Conservation (phyloP, 176 grass and related monocot genomes). For the Oryza punctata region DNA sequence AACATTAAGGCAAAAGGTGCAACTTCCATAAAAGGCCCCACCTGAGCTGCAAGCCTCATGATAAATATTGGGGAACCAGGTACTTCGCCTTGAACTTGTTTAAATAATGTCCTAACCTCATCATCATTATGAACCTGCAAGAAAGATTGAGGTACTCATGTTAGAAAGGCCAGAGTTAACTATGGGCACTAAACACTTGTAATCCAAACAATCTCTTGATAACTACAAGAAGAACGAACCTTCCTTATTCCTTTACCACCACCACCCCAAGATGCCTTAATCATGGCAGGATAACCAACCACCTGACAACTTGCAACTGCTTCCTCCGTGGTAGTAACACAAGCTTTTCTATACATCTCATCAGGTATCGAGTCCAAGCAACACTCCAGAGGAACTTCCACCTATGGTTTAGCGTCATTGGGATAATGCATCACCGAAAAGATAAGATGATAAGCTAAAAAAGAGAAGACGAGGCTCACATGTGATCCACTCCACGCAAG, state of each 20-base stretch:
- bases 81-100: constrained; percentile 99
- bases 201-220: constrained; percentile 28
- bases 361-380: constrained; percentile 79
- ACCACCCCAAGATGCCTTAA: constrained; percentile 98
- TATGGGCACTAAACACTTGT: constrained; percentile 29
- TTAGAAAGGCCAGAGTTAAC: constrained; percentile 21
- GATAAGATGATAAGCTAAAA: constrained; percentile 21
- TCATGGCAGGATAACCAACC: constrained; percentile 97
- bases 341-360: constrained; percentile 92
- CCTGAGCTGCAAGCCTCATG: constrained; percentile 97
- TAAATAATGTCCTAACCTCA: constrained; percentile 89
- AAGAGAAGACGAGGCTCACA: constrained; percentile 53
- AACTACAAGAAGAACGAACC: constrained; percentile 48
- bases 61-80: constrained; percentile 98
- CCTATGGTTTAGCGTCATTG: constrained; percentile 45
- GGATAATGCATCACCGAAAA: constrained; percentile 20
- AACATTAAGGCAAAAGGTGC: background rate
- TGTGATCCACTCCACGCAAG: constrained; percentile 97
- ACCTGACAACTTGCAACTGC: constrained; percentile 91
- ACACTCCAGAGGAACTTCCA: constrained; percentile 71
- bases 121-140: constrained; percentile 96
- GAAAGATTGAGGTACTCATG: constrained; percentile 23
- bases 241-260: constrained; percentile 99
- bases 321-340: constrained; percentile 94
- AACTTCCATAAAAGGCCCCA: constrained; percentile 37